Conservation (phyloP, 306 rosid genomes). For the Cucurbita ficifolia region DNA sequence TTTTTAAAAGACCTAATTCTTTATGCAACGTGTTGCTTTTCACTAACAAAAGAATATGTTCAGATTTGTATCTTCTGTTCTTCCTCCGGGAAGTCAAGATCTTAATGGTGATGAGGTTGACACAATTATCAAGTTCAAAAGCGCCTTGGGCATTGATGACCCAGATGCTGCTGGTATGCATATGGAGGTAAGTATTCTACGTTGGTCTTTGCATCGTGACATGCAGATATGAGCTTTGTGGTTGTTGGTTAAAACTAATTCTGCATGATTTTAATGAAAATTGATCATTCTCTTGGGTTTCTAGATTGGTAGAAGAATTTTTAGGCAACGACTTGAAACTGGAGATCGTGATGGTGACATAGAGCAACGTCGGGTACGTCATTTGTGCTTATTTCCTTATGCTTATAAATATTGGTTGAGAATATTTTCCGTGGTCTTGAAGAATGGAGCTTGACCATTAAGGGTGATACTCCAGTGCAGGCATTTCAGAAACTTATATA, state of each 20-base stretch:
- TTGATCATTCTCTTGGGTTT: conserved; percentile 13
- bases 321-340: conserved; percentile 88
- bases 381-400: conserved; percentile 11
- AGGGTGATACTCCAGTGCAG: conserved; percentile 83
- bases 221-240: conserved; percentile 4
- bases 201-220: not conserved
- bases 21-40: not conserved
- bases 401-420: not conserved
- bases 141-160: conserved; percentile 79
- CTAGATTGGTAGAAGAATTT: conserved; percentile 78
- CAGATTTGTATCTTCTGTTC: conserved; percentile 67
- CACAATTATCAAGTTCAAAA: conserved; percentile 55
- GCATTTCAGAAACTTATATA: conserved; percentile 96
- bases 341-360: conserved; percentile 74
- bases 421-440: not conserved
- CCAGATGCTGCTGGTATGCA: conserved; percentile 97
- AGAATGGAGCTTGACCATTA: conserved; percentile 67
- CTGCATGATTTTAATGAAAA: not conserved
- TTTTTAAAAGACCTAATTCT: not conserved
- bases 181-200: conserved; percentile 52
- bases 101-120: conserved; percentile 79
- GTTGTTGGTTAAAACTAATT: not conserved
- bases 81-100: conserved; percentile 72
- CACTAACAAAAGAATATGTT: not conserved
- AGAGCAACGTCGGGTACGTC: conserved; percentile 88